These are phyloP conservation scores for Barnettozyma populi DNA, from an alignment of 805 yeast genomes.

Conservation along the genomic window DNA sequence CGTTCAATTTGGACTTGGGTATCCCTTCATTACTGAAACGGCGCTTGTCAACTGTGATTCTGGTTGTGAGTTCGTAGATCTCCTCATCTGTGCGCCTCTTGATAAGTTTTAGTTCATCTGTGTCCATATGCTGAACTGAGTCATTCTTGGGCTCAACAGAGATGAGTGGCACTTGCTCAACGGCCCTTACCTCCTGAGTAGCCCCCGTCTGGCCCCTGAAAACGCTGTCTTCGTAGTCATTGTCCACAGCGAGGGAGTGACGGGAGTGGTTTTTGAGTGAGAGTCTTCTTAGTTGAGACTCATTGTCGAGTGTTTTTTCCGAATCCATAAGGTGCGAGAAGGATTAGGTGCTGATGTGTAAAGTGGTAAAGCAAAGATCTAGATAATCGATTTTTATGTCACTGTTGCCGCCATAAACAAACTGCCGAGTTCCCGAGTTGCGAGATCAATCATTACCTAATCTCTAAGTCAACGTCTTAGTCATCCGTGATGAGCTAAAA, in stretches of 20 bases:
- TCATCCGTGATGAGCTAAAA: background rate
- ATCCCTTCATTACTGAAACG: slow-evolving; percentile 22
- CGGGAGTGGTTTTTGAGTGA: slow-evolving; percentile 1
- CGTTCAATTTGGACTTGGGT: slow-evolving; percentile 24
- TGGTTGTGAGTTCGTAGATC: slow-evolving; percentile 16
- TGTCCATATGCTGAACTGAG: background rate
- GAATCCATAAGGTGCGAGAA: background rate
- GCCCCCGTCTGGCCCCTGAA: background rate
- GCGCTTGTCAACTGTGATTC: slow-evolving; percentile 14
- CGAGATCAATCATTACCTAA: too few species aligned
- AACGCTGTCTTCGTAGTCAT: slow-evolving; percentile 7
- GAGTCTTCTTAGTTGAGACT: slow-evolving; percentile 1
- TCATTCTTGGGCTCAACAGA: background rate
- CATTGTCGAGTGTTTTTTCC: background rate
- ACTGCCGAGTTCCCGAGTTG: too few species aligned
- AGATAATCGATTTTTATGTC: background rate
- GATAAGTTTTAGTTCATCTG: slow-evolving; percentile 3
- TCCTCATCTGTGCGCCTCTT: slow-evolving; percentile 17
- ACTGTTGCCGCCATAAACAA: too few species aligned
- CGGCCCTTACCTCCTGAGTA: background rate
- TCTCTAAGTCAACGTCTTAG: background rate
- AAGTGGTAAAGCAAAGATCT: background rate
- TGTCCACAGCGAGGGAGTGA: background rate
- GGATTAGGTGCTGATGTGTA: background rate
- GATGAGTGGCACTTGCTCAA: background rate